Evolutionary conservation across 176 grass and related monocot species (phyloP).

Genomic region (Typha latifolia): DNA sequence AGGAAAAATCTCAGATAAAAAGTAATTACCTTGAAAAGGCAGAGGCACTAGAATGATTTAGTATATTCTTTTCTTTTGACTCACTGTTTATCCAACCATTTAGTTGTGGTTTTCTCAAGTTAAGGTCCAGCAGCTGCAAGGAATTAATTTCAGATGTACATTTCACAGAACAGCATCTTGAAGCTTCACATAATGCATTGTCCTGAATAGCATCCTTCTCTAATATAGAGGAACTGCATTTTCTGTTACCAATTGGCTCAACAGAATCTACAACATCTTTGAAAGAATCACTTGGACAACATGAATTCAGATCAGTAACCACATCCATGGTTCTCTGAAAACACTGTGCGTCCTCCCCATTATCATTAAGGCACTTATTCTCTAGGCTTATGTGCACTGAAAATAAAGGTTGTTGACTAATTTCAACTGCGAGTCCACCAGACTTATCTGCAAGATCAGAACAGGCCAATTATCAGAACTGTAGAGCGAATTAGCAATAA

Average conservation of each 20-base stretch:
- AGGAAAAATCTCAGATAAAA: neutral
- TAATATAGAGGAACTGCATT: slow-evolving; percentile 24
- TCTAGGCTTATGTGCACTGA: slow-evolving; percentile 24
- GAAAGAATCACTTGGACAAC: slow-evolving; percentile 21
- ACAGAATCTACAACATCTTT: slow-evolving; percentile 33
- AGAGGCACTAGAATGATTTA: slow-evolving; percentile 87
- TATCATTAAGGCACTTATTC: slow-evolving; percentile 29
- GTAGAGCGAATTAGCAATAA: slow-evolving; percentile 1
- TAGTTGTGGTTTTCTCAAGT: slow-evolving; percentile 18
- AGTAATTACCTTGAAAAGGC: slow-evolving; percentile 69
- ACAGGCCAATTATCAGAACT: slow-evolving; percentile 9
- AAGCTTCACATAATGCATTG: slow-evolving; percentile 29
- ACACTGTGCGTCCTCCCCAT: slow-evolving; percentile 25
- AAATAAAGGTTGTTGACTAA: slow-evolving; percentile 11
- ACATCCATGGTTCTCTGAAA: slow-evolving; percentile 8
- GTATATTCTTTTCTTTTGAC: slow-evolving; percentile 47
- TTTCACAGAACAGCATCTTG: slow-evolving; percentile 26
- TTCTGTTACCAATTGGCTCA: slow-evolving; percentile 29
- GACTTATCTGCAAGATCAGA: slow-evolving; percentile 34
- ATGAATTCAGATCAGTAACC: slow-evolving; percentile 32
- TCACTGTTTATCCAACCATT: slow-evolving; percentile 34
- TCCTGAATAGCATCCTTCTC: slow-evolving; percentile 16
- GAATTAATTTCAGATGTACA: slow-evolving; percentile 33
- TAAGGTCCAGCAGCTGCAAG: slow-evolving; percentile 21
- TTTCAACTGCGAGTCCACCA: slow-evolving; percentile 20